Conservation (phyloP, 2,329 filamentous ascomycete genomes). For the Penicillium sp. region DNA sequence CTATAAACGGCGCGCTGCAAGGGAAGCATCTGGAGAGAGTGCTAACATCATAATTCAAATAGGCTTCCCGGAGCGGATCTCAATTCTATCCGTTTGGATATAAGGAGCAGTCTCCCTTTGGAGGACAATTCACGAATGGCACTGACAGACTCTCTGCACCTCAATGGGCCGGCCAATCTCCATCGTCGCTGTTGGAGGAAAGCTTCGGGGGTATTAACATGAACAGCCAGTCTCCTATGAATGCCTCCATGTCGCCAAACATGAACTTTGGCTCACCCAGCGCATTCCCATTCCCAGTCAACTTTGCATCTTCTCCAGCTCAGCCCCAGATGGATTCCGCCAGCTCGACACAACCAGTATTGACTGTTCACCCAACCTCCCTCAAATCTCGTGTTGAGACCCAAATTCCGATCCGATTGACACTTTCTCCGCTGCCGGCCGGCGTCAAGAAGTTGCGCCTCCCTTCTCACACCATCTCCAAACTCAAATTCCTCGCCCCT, state of each 20-base stretch:
- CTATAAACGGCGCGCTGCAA: not conserved
- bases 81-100: constrained; percentile 38
- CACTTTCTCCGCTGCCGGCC: constrained; percentile 71
- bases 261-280: constrained; percentile 37
- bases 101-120: constrained; percentile 42
- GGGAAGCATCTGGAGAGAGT: not conserved
- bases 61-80: constrained; percentile 28
- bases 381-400: constrained; percentile 93
- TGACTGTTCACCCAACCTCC: constrained; percentile 68
- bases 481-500: constrained; percentile 85
- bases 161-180: constrained; percentile 45
- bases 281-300: constrained; percentile 42
- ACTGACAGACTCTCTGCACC: constrained; percentile 36
- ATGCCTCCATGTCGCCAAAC: constrained; percentile 39
- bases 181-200: constrained; percentile 48
- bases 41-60: constrained; percentile 12
- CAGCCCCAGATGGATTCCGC: constrained; percentile 33
- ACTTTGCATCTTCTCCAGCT: constrained; percentile 31
- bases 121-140: constrained; percentile 27
- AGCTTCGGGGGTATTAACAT: constrained; percentile 49
- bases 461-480: constrained; percentile 87
- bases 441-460: constrained; percentile 81
- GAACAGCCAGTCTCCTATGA: constrained; percentile 46
- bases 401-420: constrained; percentile 86
- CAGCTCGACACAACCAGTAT: constrained; percentile 39